Conservation (phyloP, 2,329 filamentous ascomycete species). For the Trichothecium sympodiale region DNA sequence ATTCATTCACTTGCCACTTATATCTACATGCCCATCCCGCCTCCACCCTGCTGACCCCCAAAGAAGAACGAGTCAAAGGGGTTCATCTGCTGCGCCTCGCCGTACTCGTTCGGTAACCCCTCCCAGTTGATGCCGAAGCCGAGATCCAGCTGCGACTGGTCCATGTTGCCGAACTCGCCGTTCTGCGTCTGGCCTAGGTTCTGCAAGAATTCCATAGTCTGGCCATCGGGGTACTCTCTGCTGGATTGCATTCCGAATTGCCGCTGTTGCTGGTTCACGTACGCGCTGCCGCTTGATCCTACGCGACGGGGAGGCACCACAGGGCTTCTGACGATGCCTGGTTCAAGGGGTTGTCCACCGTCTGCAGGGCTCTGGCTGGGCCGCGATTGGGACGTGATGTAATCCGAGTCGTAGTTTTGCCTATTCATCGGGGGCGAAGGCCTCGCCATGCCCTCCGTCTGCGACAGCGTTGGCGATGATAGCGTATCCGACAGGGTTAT, state of each 20-base stretch:
- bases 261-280: conserved; percentile 17
- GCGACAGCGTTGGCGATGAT: conserved; percentile 28
- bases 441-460: conserved; percentile 22
- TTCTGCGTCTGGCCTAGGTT: conserved; percentile 24
- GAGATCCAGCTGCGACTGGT: conserved; percentile 47
- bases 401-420: conserved; percentile 23
- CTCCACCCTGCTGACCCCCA: conserved; percentile 34
- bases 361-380: background rate
- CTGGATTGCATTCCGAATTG: conserved; percentile 21
- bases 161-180: conserved; percentile 18
- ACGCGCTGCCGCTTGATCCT: conserved; percentile 13
- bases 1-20: too few relatives aligned
- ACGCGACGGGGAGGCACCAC: background rate
- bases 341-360: background rate
- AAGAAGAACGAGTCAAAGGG: conserved; percentile 68
- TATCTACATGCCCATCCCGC: conserved; percentile 6
- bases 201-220: conserved; percentile 43
- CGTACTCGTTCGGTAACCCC: conserved; percentile 50
- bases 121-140: conserved; percentile 58
- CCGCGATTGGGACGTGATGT: conserved; percentile 12
- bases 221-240: conserved; percentile 34
- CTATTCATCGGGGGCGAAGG: conserved; percentile 26
- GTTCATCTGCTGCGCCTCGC: conserved; percentile 50
- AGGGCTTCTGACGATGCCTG: background rate
- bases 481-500: conserved; percentile 25